Evolutionary conservation across 225 moss, liverwort and hornwort genomes (phyloP).

Genomic region (Climacium dendroides): DNA sequence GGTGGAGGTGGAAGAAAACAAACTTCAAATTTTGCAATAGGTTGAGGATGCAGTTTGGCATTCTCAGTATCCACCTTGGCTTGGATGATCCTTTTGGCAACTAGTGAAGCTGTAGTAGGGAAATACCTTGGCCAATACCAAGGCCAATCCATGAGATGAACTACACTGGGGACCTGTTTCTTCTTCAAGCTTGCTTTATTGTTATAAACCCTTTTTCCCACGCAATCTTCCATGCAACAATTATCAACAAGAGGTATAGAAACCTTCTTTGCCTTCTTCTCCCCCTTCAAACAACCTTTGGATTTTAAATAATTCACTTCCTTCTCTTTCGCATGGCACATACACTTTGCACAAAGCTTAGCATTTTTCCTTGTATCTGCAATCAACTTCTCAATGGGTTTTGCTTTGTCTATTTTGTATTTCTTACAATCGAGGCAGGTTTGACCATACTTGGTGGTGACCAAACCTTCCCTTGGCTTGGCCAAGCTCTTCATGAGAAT

Average conservation of each 20-base stretch:
- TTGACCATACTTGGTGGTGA: neutral
- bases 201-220: neutral
- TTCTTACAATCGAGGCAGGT: neutral
- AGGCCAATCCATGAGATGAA: neutral
- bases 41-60: neutral
- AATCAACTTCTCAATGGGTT: conserved; percentile 4
- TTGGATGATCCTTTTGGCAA: neutral
- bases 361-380: neutral
- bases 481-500: neutral
- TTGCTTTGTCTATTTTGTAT: neutral
- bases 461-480: neutral
- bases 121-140: neutral
- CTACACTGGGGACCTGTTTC: neutral
- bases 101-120: neutral
- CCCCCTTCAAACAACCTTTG: neutral
- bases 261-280: neutral
- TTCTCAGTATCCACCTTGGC: neutral
- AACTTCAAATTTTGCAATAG: neutral
- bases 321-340: neutral
- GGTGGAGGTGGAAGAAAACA: neutral
- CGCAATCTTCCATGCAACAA: neutral
- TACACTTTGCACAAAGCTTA: neutral
- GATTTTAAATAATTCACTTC: neutral
- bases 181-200: neutral
- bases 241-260: no score